Percentiles rank a stretch among this genome's conserved stretches.
Evolutionary conservation across 108 stramenopile genomes (phyloP).

Genomic region (Aurantiochytrium sp.): DNA sequence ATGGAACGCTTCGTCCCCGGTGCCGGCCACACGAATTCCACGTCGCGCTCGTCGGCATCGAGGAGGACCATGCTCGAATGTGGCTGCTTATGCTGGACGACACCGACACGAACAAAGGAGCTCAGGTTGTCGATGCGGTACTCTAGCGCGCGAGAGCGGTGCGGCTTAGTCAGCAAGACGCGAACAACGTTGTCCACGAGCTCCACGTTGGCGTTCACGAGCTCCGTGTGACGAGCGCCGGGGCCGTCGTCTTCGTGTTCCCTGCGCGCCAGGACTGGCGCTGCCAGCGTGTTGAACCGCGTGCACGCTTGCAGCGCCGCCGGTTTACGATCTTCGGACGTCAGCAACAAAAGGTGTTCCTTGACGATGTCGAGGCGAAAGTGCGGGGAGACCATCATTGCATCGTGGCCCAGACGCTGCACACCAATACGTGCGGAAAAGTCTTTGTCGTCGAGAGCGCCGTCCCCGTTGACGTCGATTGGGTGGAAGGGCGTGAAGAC

Average conservation of each 20-base stretch:
- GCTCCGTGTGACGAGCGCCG: neutral
- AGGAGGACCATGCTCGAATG: neutral
- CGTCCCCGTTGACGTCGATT: slow-evolving; percentile 3
- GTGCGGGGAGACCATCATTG: neutral
- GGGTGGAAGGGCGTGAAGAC: neutral
- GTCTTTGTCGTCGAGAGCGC: neutral
- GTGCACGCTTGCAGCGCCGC: neutral
- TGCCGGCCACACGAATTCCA: neutral
- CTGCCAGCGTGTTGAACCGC: neutral
- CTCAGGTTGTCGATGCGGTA: slow-evolving; percentile 20
- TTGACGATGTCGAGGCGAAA: neutral
- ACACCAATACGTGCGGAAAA: neutral
- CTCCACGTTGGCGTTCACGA: neutral
- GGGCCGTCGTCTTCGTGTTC: neutral
- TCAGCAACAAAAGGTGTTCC: neutral
- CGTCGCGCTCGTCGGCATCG: neutral
- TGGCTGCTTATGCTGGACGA: neutral
- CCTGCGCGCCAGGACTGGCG: neutral
- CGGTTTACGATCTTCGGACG: neutral
- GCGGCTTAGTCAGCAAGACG: neutral
- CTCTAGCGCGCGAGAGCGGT: neutral
- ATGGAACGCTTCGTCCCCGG: neutral
- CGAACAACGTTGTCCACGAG: slow-evolving; percentile 21
- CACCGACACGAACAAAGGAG: neutral
- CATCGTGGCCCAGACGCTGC: neutral